These are phyloP conservation scores for Penicillium canariense DNA, from an alignment of 495 filamentous ascomycete species.

Conservation along the genomic window DNA sequence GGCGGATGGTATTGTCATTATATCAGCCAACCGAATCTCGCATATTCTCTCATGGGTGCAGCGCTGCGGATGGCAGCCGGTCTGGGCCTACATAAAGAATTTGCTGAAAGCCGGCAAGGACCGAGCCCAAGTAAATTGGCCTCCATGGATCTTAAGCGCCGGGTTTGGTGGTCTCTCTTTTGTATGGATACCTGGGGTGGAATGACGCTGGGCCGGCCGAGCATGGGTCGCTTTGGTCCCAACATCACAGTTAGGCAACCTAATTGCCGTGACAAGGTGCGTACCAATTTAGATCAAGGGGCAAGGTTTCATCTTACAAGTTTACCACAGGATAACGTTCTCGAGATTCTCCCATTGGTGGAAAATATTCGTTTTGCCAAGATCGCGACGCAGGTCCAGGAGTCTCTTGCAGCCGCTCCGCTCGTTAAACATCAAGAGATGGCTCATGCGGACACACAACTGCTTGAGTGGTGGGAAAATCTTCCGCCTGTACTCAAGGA, in stretches of 20 bases:
- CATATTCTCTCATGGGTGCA: conserved; percentile 50
- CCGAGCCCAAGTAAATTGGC: conserved; percentile 30
- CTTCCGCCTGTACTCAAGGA: conserved; percentile 69
- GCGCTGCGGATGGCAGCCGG: conserved; percentile 66
- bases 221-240: conserved; percentile 70
- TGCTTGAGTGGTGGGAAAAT: conserved; percentile 67
- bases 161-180: conserved; percentile 80
- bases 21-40: conserved; percentile 72
- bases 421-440: conserved; percentile 64
- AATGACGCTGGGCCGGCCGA: conserved; percentile 74
- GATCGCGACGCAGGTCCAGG: conserved; percentile 74
- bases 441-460: conserved; percentile 60
- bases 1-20: conserved; percentile 76
- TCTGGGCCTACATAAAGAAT: conserved; percentile 74
- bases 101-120: conserved; percentile 42
- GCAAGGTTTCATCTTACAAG: background rate
- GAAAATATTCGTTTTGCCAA: conserved; percentile 81
- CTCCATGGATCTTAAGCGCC: conserved; percentile 57
- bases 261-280: conserved; percentile 56
- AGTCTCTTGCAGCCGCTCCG: conserved; percentile 67
- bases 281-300: conserved; percentile 13
- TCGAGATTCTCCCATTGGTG: conserved; percentile 66
- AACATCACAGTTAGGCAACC: conserved; percentile 69
- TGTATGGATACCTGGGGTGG: conserved; percentile 78
- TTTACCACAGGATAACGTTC: conserved; percentile 34